Evolutionary conservation across 208 protist species (phyloP).

Genomic region (Lotmaria passim): DNA sequence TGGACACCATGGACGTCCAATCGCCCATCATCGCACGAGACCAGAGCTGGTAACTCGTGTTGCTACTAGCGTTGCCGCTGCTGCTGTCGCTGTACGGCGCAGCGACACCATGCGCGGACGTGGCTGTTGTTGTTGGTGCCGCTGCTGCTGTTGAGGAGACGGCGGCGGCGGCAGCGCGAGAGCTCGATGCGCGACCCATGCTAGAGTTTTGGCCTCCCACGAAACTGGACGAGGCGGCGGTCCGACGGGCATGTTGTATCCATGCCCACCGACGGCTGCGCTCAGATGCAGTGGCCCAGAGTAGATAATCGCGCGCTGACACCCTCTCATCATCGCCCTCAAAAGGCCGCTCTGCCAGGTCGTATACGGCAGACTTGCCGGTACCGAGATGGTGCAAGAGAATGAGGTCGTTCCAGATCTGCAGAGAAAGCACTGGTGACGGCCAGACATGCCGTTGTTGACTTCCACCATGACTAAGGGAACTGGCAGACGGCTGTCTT

Average conservation of each 20-base stretch:
- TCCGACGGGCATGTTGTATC: not conserved
- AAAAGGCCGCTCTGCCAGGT: slow-evolving; percentile 26
- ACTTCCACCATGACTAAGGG: no score
- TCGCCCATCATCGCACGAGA: not conserved
- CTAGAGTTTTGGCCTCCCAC: not conserved
- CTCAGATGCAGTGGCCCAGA: slow-evolving; percentile 10
- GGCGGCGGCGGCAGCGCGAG: no score
- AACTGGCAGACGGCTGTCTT: no score
- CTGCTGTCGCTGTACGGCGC: not conserved
- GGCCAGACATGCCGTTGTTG: not conserved
- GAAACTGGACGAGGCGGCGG: not conserved
- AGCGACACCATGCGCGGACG: not conserved
- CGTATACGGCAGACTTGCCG: slow-evolving; percentile 43
- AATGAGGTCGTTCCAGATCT: slow-evolving; percentile 59
- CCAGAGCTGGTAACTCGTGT: not conserved
- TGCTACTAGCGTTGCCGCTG: not conserved
- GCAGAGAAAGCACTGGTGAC: slow-evolving; percentile 33
- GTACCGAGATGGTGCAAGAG: slow-evolving; percentile 41
- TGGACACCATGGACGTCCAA: slow-evolving; percentile 25
- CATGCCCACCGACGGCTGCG: not conserved
- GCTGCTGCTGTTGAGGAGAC: no score
- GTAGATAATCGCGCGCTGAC: not conserved
- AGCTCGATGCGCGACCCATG: not conserved
- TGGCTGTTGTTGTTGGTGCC: no score
- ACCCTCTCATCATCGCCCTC: not conserved